These are phyloP conservation scores for Acacia confusa DNA, from an alignment of 306 rosid species.

Conservation along the genomic window DNA sequence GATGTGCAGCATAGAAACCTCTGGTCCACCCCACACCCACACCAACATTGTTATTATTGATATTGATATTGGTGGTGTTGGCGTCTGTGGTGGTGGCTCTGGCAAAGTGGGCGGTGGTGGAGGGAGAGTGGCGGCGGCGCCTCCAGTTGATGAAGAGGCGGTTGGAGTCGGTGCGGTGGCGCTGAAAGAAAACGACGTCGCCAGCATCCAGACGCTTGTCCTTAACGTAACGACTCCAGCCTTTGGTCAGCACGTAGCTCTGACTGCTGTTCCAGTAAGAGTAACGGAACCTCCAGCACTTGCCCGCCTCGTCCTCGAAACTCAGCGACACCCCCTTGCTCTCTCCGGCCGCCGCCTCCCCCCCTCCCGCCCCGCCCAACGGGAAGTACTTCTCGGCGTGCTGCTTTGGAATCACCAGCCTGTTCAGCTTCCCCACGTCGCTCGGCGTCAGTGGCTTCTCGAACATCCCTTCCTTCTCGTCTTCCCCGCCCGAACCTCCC, in stretches of 20 bases:
- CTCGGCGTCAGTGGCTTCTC: slow-evolving; percentile 93
- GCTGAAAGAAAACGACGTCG: slow-evolving; percentile 74
- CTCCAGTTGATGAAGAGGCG: slow-evolving; percentile 74
- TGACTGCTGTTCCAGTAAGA: slow-evolving; percentile 99
- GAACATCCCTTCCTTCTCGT: slow-evolving; percentile 71
- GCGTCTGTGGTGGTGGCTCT: neutral
- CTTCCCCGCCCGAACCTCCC: neutral
- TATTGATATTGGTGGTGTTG: neutral
- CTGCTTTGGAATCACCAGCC: slow-evolving; percentile 94
- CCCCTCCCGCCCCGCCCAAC: slow-evolving; percentile 34
- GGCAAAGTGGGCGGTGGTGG: neutral
- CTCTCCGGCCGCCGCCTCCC: slow-evolving; percentile 41
- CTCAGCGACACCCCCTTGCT: slow-evolving; percentile 67
- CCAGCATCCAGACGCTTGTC: slow-evolving; percentile 93
- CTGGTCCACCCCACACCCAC: slow-evolving; percentile 58
- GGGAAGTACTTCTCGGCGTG: slow-evolving; percentile 94
- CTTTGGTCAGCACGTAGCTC: slow-evolving; percentile 91
- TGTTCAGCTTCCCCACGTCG: slow-evolving; percentile 95
- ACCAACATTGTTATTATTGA: slow-evolving; percentile 18
- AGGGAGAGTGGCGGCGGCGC: slow-evolving; percentile 34
- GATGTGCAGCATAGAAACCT: slow-evolving; percentile 65
- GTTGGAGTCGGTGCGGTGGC: slow-evolving; percentile 56
- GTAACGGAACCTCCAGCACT: slow-evolving; percentile 94
- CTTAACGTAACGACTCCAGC: slow-evolving; percentile 96
- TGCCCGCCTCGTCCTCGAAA: slow-evolving; percentile 92